Base-by-base conservation (phyloP, 2,329 filamentous ascomycete genomes). In the Paramyrothecium roridum region DNA sequence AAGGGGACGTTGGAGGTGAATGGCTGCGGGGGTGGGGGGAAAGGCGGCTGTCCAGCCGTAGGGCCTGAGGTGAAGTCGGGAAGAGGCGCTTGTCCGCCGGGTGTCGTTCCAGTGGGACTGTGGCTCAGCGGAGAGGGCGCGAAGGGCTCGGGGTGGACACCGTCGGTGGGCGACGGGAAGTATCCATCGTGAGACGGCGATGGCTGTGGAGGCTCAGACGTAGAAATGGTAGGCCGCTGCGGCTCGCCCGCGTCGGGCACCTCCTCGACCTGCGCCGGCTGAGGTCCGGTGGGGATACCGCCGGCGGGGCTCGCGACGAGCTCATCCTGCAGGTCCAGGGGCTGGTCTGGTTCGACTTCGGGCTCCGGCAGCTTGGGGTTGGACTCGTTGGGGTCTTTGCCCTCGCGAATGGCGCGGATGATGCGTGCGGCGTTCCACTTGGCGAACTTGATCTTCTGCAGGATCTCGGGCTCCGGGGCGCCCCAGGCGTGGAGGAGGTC, bases 381-480 rank as follows among this genome's bases (percentile, higher is more conserved):
- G 8, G 90, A 89, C 54, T 88, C 85, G 72, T 99, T 99, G 3
- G 95, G 95, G 67, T 99, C 93, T 61, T 90, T 88, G 53, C 92
- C 92, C 45, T 93, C 90, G 67, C 93, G 95, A 65, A 97, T 83
- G 12, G 95, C 95, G 73, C 91, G 96, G 17, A 90, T 80, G 67
- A 99, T 99, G 56, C 95, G 85, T 37, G 93, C 78, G 2, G 93
- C 93, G 70, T 98, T 96, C 82, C 91, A 99, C 73, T 98, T 99
- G 46, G 93, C 92, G 69, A 91, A 99, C 71, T 96, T 97, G 73
- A 93, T 91, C 78, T 96, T 98, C 54, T 91, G 84, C 43, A 86
- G 80, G 20, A 87, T 85, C 66, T 98, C 92, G 1, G 83, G 74
- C 34, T 96, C 90, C 12, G 87, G 76, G 0, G 83, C 74, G 7